Conservation (phyloP, 2,329 filamentous ascomycete species). For the Colletotrichum sp. region DNA sequence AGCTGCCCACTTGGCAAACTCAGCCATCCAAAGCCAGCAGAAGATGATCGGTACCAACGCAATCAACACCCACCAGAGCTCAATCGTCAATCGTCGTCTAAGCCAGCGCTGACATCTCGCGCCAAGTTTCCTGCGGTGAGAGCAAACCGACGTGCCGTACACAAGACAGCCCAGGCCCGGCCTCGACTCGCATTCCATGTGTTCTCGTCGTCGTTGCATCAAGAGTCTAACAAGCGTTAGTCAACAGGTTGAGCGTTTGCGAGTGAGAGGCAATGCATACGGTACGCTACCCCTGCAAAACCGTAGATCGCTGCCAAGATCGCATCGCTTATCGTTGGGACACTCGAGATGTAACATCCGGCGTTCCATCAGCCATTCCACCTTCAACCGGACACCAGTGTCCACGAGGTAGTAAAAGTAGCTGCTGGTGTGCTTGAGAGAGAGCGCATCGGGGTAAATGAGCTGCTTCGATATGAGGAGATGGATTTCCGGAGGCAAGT, state of each 20-base stretch:
- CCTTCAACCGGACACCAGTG: conserved; percentile 69
- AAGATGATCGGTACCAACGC: conserved; percentile 44
- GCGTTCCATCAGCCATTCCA: conserved; percentile 72
- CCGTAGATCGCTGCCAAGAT: conserved; percentile 61
- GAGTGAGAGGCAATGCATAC: conserved; percentile 39
- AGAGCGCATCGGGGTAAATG: conserved; percentile 73
- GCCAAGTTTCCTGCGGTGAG: conserved; percentile 44
- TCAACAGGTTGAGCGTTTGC: not conserved
- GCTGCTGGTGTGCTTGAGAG: conserved; percentile 69
- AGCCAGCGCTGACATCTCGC: conserved; percentile 54
- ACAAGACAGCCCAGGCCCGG: conserved; percentile 62
- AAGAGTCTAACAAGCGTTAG: conserved; percentile 45
- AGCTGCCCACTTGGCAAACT: not conserved
- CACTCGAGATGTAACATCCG: conserved; percentile 68
- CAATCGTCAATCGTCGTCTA: conserved; percentile 46
- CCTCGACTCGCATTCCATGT: conserved; percentile 64
- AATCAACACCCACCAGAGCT: conserved; percentile 55
- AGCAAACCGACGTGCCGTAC: conserved; percentile 53
- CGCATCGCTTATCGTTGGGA: conserved; percentile 62
- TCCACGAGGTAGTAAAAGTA: conserved; percentile 69
- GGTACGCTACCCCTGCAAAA: conserved; percentile 66
- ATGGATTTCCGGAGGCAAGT: conserved; percentile 71
- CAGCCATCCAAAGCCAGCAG: conserved; percentile 41
- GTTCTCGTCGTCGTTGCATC: conserved; percentile 64
- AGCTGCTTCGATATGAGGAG: conserved; percentile 64